Evolutionary conservation across 495 filamentous ascomycete species (phyloP).

Genomic region (Aspergillus carlsbadensis): DNA sequence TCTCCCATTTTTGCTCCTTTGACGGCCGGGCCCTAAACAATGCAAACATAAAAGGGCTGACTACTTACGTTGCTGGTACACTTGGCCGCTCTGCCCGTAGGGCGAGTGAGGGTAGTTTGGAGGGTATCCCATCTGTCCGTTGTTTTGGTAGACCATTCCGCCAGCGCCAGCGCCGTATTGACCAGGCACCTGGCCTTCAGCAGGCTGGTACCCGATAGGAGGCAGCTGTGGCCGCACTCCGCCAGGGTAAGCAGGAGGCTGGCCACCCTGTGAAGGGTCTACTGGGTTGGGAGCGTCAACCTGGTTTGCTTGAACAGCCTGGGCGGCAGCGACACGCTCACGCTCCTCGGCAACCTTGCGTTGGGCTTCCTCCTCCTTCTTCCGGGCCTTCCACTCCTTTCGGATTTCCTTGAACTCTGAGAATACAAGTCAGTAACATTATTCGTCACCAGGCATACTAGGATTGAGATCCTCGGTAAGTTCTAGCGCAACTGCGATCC

Average conservation of each 20-base stretch:
- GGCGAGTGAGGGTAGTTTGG: constrained; percentile 73
- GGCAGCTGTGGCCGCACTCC: constrained; percentile 71
- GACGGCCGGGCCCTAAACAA: constrained; percentile 25
- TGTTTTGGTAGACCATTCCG: constrained; percentile 57
- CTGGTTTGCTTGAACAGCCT: constrained; percentile 51
- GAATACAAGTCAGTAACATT: constrained; percentile 6
- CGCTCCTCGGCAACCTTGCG: constrained; percentile 92
- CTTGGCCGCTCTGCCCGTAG: constrained; percentile 67
- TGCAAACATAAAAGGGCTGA: constrained; percentile 36
- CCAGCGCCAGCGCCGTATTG: constrained; percentile 66
- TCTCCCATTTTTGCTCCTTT: constrained; percentile 13
- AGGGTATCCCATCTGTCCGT: constrained; percentile 69
- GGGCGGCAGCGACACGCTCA: constrained; percentile 63
- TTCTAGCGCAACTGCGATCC: constrained; percentile 49
- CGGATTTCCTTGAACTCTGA: constrained; percentile 99
- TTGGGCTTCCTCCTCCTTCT: constrained; percentile 94
- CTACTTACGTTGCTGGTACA: constrained; percentile 75
- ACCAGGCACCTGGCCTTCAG: constrained; percentile 58
- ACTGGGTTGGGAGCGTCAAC: constrained; percentile 55
- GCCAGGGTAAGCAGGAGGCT: constrained; percentile 57
- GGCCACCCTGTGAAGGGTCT: constrained; percentile 56
- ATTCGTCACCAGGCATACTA: neutral
- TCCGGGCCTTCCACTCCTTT: constrained; percentile 97
- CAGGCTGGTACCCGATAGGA: constrained; percentile 78
- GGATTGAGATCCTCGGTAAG: constrained; percentile 29